Evolutionary conservation across 2,329 filamentous ascomycete genomes (phyloP).

Genomic region (Fusarium mexicanum): DNA sequence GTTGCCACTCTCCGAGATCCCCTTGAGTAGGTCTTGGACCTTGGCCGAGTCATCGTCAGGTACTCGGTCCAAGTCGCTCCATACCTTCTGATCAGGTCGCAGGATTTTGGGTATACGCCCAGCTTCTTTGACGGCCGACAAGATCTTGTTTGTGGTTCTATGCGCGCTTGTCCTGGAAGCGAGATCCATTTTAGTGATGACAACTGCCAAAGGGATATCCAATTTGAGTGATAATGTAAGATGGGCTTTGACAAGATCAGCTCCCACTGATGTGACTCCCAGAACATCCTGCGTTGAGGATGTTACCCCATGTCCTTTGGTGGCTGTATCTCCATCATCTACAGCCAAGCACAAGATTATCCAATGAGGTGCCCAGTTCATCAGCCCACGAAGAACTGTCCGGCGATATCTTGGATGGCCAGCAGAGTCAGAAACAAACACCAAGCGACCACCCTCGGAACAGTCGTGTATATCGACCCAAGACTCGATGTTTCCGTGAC

Average conservation of each 20-base stretch:
- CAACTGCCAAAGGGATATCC: conserved; percentile 78
- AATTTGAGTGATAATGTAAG: conserved; percentile 86
- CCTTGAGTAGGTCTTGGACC: conserved; percentile 64
- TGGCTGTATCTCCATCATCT: conserved; percentile 68
- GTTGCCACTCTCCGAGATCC: conserved; percentile 56
- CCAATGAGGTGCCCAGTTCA: conserved; percentile 97
- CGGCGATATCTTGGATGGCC: conserved; percentile 89
- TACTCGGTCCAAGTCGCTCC: conserved; percentile 65
- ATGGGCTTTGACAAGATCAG: conserved; percentile 81
- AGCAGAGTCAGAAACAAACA: conserved; percentile 91
- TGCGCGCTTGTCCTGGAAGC: conserved; percentile 78
- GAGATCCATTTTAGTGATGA: conserved; percentile 91
- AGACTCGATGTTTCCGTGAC: conserved; percentile 84
- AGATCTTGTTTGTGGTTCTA: conserved; percentile 74
- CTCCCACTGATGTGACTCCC: conserved; percentile 62
- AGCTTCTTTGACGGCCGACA: conserved; percentile 80
- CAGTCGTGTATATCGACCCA: conserved; percentile 94
- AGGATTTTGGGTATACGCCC: conserved; percentile 80
- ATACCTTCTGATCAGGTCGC: conserved; percentile 60
- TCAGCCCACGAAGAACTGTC: conserved; percentile 87
- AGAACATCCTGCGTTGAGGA: conserved; percentile 62
- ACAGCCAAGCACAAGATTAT: conserved; percentile 87
- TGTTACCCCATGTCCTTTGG: conserved; percentile 51
- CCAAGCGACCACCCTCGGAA: conserved; percentile 77
- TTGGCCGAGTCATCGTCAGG: conserved; percentile 65